Percentiles rank a stretch among this genome's conserved stretches.
These are phyloP conservation scores for Canavalia gladiata DNA, from an alignment of 306 rosid genomes.

Conservation along the genomic window DNA sequence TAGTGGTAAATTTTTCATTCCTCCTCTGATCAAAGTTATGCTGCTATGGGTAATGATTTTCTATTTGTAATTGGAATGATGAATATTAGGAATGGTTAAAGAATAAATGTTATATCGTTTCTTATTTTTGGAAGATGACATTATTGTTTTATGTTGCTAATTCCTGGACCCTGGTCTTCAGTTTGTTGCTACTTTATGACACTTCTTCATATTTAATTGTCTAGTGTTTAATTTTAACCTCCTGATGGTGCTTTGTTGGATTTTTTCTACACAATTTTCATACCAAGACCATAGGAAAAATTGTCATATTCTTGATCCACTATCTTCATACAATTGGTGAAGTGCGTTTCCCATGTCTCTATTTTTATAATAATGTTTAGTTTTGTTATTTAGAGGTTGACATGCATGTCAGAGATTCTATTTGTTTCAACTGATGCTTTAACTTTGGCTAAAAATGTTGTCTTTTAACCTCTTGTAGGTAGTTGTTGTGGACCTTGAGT, in stretches of 20 bases:
- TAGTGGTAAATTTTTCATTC: conserved; percentile 2
- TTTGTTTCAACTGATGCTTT: conserved; percentile 39
- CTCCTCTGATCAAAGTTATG: conserved; percentile 33
- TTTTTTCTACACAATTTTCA: neutral
- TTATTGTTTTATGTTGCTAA: conserved; percentile 28
- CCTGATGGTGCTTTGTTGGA: neutral
- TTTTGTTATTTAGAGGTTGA: conserved; percentile 34
- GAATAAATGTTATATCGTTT: conserved; percentile 21
- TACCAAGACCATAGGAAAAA: neutral
- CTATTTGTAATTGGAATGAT: conserved; percentile 15
- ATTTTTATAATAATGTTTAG: conserved; percentile 12
- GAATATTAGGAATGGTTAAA: conserved; percentile 29
- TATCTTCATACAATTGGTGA: conserved; percentile 35
- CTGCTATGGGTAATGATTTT: conserved; percentile 17
- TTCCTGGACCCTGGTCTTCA: conserved; percentile 29
- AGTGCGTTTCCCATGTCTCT: conserved; percentile 11
- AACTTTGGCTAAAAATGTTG: conserved; percentile 28
- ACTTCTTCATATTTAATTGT: conserved; percentile 6
- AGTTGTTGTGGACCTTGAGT: conserved; percentile 96
- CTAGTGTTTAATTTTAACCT: conserved; percentile 13
- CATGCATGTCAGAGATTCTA: conserved; percentile 33
- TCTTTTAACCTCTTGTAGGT: conserved; percentile 68
- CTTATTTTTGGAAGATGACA: conserved; percentile 22
- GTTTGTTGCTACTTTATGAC: conserved; percentile 39
- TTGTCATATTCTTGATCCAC: conserved; percentile 6